Evolutionary conservation across 371 early-diverging fungal species (phyloP).

Genomic region (Circinella umbellata): DNA sequence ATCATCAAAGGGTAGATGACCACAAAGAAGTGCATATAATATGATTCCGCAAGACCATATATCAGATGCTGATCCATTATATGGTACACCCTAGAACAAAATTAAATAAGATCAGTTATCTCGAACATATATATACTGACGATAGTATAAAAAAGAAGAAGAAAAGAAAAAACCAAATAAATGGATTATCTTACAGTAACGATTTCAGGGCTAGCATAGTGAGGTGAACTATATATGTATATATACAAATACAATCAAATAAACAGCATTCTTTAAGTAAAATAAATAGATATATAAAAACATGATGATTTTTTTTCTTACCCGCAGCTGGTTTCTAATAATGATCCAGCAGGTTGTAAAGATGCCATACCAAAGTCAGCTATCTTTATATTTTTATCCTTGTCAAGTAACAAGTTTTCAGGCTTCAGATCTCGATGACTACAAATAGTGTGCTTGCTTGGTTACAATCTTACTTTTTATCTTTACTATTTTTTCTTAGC

Average conservation of each 20-base stretch:
- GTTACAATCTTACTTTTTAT: no score
- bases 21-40: constrained; percentile 86
- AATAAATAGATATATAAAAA: neutral
- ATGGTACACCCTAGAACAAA: constrained; percentile 66
- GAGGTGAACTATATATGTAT: constrained; percentile 65
- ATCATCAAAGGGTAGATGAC: constrained; percentile 93
- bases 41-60: constrained; percentile 96
- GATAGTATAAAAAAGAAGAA: neutral
- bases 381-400: constrained; percentile 75
- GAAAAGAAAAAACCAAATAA: neutral
- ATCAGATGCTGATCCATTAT: constrained; percentile 87
- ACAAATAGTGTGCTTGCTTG: neutral
- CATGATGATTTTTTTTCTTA: constrained; percentile 23
- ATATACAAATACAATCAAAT: no score
- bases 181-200: constrained; percentile 56
- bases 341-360: constrained; percentile 68
- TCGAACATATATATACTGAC: neutral
- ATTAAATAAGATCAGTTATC: neutral
- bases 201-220: constrained; percentile 95
- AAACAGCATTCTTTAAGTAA: no score
- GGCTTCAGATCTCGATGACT: constrained; percentile 98
- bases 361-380: constrained; percentile 92
- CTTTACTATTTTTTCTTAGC: neutral
- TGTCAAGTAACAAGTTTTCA: constrained; percentile 91
- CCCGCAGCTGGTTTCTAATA: constrained; percentile 86